These are phyloP conservation scores for Monilinia laxa DNA, from an alignment of 2,329 filamentous ascomycete species.

Conservation along the genomic window DNA sequence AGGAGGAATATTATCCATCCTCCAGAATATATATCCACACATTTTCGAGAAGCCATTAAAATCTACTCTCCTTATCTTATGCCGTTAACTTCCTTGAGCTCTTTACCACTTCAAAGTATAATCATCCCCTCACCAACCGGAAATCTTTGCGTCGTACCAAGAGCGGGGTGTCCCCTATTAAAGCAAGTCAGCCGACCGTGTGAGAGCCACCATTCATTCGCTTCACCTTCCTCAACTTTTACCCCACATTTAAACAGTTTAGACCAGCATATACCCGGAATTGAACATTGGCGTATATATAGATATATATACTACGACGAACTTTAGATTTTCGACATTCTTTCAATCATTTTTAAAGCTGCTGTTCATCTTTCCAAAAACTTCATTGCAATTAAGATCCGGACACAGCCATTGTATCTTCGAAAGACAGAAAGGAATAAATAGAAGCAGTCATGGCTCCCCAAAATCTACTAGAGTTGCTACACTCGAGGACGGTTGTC, in stretches of 20 bases:
- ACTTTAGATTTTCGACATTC: background rate
- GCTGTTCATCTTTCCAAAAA: background rate
- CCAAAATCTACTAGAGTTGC: conserved; percentile 44
- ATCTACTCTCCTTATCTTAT: too few relatives aligned
- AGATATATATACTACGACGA: background rate
- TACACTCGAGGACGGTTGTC: conserved; percentile 47
- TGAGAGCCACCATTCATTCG: background rate
- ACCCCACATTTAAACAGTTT: conserved; percentile 7
- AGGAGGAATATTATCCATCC: too few relatives aligned
- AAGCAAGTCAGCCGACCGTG: conserved; percentile 4
- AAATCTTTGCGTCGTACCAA: background rate
- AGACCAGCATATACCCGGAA: conserved; percentile 1
- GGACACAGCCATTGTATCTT: background rate
- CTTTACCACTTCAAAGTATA: background rate
- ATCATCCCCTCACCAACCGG: too few relatives aligned
- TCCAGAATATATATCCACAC: too few relatives aligned
- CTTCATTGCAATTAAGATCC: background rate
- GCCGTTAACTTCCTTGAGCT: too few relatives aligned
- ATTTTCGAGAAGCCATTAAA: too few relatives aligned
- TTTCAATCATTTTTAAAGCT: background rate
- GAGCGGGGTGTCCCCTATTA: background rate
- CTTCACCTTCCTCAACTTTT: background rate
- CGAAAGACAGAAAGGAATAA: background rate
- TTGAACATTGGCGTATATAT: background rate
- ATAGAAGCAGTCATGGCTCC: conserved; percentile 21